These are phyloP conservation scores for Cladophialophora exuberans DNA, from an alignment of 2,329 filamentous ascomycete genomes.

Conservation along the genomic window DNA sequence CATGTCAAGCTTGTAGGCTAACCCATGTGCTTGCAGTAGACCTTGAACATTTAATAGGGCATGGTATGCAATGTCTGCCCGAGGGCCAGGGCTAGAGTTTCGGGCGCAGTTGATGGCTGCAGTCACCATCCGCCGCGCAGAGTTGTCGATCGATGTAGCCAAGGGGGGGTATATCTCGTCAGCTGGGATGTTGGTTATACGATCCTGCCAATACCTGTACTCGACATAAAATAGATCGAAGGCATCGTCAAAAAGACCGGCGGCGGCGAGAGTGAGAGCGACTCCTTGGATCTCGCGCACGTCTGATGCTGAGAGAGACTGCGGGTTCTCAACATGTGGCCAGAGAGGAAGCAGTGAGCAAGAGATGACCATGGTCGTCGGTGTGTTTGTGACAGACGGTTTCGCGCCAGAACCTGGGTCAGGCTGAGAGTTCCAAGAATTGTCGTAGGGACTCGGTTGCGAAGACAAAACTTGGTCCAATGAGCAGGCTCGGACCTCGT, in stretches of 20 bases:
- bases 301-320: neutral
- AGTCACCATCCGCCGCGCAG: neutral
- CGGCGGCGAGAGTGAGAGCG: neutral
- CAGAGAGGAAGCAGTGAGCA: slow-evolving; percentile 1
- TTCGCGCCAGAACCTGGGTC: neutral
- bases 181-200: neutral
- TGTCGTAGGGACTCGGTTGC: neutral
- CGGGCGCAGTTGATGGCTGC: slow-evolving; percentile 5
- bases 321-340: neutral
- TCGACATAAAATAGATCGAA: neutral
- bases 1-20: neutral
- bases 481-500: neutral
- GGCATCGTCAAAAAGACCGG: neutral
- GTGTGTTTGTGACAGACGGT: neutral
- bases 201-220: neutral
- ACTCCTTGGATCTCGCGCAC: slow-evolving; percentile 3
- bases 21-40: neutral
- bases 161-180: neutral
- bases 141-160: neutral
- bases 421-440: neutral
- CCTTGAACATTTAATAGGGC: neutral
- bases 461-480: neutral
- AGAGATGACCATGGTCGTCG: neutral
- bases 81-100: neutral
- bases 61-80: neutral